Conservation (phyloP, 768 basidiomycete species). For the Sporobolomyces pararoseus region DNA sequence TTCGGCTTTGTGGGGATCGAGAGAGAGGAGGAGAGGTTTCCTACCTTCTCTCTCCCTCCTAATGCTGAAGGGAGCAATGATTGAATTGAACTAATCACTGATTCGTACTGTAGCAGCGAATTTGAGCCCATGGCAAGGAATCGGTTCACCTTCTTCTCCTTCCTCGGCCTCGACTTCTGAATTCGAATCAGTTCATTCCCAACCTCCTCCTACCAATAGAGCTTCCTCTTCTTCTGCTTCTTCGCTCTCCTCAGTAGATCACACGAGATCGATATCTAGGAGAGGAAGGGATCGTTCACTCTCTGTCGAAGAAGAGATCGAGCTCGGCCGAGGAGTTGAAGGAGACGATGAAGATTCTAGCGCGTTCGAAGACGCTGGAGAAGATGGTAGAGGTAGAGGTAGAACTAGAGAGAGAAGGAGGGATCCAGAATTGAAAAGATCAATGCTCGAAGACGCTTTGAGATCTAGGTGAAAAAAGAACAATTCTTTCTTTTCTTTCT, state of each 20-base stretch:
- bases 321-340: conserved; percentile 20
- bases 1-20: no score
- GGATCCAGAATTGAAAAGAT: conserved; percentile 32
- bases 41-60: no score
- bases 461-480: conserved; percentile 14
- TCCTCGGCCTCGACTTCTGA: conserved; percentile 24
- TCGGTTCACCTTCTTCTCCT: conserved; percentile 19
- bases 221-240: no score
- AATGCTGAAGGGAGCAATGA: no score
- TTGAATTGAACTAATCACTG: no score
- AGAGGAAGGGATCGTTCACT: not conserved
- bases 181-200: conserved; percentile 31
- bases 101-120: not conserved
- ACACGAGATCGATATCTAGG: not conserved
- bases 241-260: not conserved
- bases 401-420: conserved; percentile 23
- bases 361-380: conserved; percentile 31
- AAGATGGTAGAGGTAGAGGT: conserved; percentile 6
- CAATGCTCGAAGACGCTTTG: conserved; percentile 38
- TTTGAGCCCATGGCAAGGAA: conserved; percentile 20
- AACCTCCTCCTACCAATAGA: no score
- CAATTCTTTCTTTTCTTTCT: not conserved
- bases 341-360: conserved; percentile 37
- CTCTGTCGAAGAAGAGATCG: conserved; percentile 1
- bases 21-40: no score